Evolutionary conservation across 805 yeast genomes (phyloP), one percentile per base, ranked within the genome.

Genomic region (Blastobotrys peoriensis): DNA sequence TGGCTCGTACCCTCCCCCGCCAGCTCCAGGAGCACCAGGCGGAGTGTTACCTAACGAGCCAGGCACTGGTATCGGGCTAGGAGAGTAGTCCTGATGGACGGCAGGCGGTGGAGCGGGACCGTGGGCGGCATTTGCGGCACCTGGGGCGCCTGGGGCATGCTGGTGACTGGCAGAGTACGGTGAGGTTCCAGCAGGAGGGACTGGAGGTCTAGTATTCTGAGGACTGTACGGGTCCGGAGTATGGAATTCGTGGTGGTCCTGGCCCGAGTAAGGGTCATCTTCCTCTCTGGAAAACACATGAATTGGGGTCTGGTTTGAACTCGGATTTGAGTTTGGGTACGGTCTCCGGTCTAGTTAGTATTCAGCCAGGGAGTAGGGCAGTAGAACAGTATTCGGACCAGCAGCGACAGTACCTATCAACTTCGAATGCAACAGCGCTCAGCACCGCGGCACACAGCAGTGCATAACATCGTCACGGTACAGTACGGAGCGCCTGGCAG

Each of bases 241-340:
- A 9, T 15, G 33, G 21, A 38, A 38, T n/a, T n/a, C n/a, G n/a
- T n/a, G n/a, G n/a, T n/a, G n/a, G 10, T 15, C n/a, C 10, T 18
- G 41, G 18, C 21, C 9, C 4, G 21, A 30, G 34, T 16, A 16
- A 38, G 41, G 41, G 35, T 38, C 21, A 10, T 6, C 35, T 21
- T 38, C 27, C 13, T 34, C 37, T 16, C 37, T 8, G 9, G 17
- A 20, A 10, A 17, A 37, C 40, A n/a, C 33, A 19, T 20, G 20
- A 9, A 37, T 16, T 37, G 28, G 15, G 9, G 40, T 9, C 9
- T 15, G 6, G 10, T n/a, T 37, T n/a, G 10, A 17, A n/a, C 33
- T 37, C n/a, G n/a, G n/a, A n/a, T n/a, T n/a, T n/a, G n/a, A n/a
- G 9, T 15, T 18, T 34, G 20, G 30, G 30, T 25, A 25, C n/a